These are phyloP conservation scores for Pleurotus djamor DNA, from an alignment of 768 basidiomycete genomes.

Conservation along the genomic window DNA sequence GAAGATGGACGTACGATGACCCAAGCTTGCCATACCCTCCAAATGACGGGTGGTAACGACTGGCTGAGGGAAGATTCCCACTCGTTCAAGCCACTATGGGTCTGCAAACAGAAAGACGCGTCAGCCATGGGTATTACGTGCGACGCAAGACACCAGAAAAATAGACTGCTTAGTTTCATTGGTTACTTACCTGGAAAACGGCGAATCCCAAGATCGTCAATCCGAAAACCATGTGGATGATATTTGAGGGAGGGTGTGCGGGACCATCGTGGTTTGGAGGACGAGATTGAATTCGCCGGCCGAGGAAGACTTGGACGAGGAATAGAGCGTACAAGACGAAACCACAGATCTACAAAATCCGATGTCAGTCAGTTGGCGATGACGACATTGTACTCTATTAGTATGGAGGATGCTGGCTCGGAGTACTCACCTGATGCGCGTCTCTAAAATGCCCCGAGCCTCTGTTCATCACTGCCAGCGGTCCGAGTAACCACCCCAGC, in stretches of 20 bases:
- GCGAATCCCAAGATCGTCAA: constrained; percentile 45
- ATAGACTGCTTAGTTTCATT: background rate
- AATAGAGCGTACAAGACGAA: constrained; percentile 48
- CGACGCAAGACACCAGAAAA: no score
- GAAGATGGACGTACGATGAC: constrained; percentile 32
- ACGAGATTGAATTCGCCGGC: constrained; percentile 43
- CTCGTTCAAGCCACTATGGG: constrained; percentile 42
- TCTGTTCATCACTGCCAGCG: constrained; percentile 40
- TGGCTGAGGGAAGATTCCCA: constrained; percentile 36
- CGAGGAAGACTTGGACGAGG: constrained; percentile 49
- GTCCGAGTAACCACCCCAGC: constrained; percentile 46
- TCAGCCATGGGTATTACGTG: no score
- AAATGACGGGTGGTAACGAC: constrained; percentile 12
- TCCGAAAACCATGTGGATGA: constrained; percentile 55
- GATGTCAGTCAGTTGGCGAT: background rate
- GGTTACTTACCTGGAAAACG: constrained; percentile 42
- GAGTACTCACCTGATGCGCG: constrained; percentile 48
- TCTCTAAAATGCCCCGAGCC: constrained; percentile 41
- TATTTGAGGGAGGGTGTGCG: constrained; percentile 51
- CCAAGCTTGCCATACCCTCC: constrained; percentile 44
- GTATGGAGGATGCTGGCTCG: background rate
- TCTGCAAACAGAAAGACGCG: constrained; percentile 18
- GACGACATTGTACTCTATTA: background rate
- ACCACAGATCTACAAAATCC: constrained; percentile 43
- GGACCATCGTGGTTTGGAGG: constrained; percentile 27